A percentile compares a stretch with the other conserved stretches of the same genome.
phyloP scores from a whole-genome alignment of 305 asterid species.

The Striga hermonthica region DNA sequence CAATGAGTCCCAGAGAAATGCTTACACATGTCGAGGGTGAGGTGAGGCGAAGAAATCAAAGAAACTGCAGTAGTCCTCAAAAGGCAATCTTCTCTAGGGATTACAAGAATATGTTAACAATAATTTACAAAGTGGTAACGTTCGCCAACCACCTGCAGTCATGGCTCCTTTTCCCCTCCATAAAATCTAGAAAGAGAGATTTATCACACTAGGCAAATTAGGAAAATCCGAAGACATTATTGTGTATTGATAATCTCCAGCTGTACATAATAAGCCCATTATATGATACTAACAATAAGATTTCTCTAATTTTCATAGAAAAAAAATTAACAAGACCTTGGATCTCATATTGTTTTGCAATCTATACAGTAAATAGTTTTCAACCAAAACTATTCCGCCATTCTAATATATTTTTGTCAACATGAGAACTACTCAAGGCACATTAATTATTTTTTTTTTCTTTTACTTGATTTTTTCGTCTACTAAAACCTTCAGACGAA shows the following conservation, averaged over 20 bases:
- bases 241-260: slow-evolving; percentile 1
- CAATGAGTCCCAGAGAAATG: slow-evolving; percentile 23
- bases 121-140: slow-evolving; percentile 17
- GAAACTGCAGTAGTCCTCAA: slow-evolving; percentile 16
- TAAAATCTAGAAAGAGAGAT: slow-evolving; percentile 3
- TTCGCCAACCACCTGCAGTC: slow-evolving; percentile 23
- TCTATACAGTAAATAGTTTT: not conserved
- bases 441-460: not conserved
- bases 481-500: slow-evolving; percentile 1
- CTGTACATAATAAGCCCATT: slow-evolving; percentile 10
- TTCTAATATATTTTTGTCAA: not conserved
- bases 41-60: slow-evolving; percentile 28
- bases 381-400: not conserved
- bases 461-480: not conserved
- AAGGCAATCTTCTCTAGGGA: slow-evolving; percentile 18
- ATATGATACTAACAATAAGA: slow-evolving; percentile 10
- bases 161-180: slow-evolving; percentile 8
- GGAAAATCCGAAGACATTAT: not conserved
- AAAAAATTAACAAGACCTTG: not conserved
- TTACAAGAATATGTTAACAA: slow-evolving; percentile 5
- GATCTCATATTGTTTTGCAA: not conserved
- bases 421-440: not conserved
- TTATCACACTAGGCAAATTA: slow-evolving; percentile 4
- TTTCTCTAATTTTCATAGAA: slow-evolving; percentile 19
- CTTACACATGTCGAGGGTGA: slow-evolving; percentile 17